Percentiles rank a stretch among this genome's conserved stretches.
Conservation (phyloP, 139 green algal species). For the Closterium sp. region DNA sequence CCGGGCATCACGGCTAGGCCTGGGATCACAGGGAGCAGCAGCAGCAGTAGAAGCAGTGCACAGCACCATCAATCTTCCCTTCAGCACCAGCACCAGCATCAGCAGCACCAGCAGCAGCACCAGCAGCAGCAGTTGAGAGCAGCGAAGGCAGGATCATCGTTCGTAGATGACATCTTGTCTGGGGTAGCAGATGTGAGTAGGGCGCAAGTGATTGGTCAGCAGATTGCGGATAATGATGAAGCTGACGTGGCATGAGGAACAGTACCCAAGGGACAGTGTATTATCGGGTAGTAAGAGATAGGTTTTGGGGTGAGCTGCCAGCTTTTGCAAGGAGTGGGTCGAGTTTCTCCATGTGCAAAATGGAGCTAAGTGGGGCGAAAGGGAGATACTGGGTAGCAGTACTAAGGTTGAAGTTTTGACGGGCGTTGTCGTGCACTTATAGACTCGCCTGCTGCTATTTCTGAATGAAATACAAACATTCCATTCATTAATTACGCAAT, state of each 20-base stretch:
- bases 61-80: slow-evolving; percentile 64
- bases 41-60: slow-evolving; percentile 82
- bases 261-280: background rate
- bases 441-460: background rate
- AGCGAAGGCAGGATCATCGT: background rate
- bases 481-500: too few species aligned
- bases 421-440: too few species aligned
- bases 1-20: slow-evolving; percentile 48
- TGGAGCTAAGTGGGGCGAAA: too few species aligned
- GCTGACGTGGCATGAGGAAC: background rate
- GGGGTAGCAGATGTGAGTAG: background rate
- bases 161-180: background rate
- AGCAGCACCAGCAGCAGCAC: too few species aligned
- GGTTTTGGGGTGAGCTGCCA: too few species aligned
- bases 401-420: too few species aligned
- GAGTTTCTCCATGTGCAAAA: too few species aligned
- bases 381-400: too few species aligned
- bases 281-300: too few species aligned
- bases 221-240: background rate
- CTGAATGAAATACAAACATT: background rate
- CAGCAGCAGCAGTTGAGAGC: background rate
- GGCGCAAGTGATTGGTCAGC: background rate
- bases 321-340: too few species aligned
- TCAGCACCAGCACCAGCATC: background rate
- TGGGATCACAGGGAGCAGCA: slow-evolving; percentile 85